Conservation (phyloP, 2,329 filamentous ascomycete genomes). For the Orbilia quercus region DNA sequence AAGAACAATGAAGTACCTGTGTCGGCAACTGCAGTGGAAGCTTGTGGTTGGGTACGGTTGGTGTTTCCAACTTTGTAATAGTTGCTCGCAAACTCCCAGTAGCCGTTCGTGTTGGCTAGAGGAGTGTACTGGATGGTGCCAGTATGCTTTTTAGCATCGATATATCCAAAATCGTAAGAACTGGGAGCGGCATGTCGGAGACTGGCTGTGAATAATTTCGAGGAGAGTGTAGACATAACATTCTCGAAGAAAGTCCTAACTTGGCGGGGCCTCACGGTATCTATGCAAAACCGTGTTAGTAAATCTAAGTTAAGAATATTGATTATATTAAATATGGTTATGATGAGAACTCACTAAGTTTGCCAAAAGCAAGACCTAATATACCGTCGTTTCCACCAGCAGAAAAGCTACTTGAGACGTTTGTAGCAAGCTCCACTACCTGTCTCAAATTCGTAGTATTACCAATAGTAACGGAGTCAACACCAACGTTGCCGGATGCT, state of each 20-base stretch:
- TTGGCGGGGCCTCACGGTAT: conserved; percentile 70
- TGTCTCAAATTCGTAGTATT: conserved; percentile 61
- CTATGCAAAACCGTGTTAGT: conserved; percentile 4
- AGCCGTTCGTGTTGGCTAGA: conserved; percentile 73
- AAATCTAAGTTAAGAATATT: neutral
- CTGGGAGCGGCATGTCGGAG: conserved; percentile 72
- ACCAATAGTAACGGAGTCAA: conserved; percentile 62
- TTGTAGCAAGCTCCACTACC: conserved; percentile 62
- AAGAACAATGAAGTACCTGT: conserved; percentile 74
- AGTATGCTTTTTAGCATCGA: conserved; percentile 73
- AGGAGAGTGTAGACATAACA: conserved; percentile 70
- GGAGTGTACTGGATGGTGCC: conserved; percentile 73
- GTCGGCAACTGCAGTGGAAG: conserved; percentile 68
- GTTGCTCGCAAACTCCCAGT: conserved; percentile 74
- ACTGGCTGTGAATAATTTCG: conserved; percentile 77
- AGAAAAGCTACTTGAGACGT: conserved; percentile 65
- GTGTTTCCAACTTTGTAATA: conserved; percentile 69
- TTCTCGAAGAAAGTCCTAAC: conserved; percentile 82
- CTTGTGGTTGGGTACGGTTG: conserved; percentile 62
- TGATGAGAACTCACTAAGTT: conserved; percentile 66
- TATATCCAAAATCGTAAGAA: conserved; percentile 78
- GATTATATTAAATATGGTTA: neutral
- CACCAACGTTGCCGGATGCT: conserved; percentile 62
- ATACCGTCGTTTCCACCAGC: conserved; percentile 75
- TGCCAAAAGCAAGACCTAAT: conserved; percentile 74